phyloP scores from a whole-genome alignment of 2,329 filamentous ascomycete species.

The Orbilia javanica region DNA sequence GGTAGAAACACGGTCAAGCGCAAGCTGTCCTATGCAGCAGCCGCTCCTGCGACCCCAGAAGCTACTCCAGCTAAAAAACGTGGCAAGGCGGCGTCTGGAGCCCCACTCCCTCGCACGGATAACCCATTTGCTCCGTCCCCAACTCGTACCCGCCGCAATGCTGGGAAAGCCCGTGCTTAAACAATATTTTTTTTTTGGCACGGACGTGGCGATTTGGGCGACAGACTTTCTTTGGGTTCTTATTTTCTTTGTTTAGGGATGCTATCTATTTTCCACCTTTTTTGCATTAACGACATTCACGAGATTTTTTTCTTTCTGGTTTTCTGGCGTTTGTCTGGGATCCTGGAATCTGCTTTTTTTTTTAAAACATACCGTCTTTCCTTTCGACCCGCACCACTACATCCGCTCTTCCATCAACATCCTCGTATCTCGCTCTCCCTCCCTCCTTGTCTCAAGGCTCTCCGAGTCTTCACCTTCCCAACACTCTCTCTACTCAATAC shows the following conservation, averaged over 20 bases:
- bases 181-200: slow-evolving; percentile 1
- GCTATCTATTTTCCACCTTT: slow-evolving; percentile 17
- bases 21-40: slow-evolving; percentile 42
- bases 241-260: slow-evolving; percentile 26
- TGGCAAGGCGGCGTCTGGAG: slow-evolving; percentile 19
- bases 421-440: neutral
- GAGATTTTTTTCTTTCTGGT: slow-evolving; percentile 33
- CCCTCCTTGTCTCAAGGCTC: neutral
- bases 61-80: slow-evolving; percentile 56
- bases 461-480: neutral
- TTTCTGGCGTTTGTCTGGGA: slow-evolving; percentile 48
- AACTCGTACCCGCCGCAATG: slow-evolving; percentile 37
- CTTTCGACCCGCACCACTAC: neutral
- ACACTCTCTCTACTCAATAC: slow-evolving; percentile 18
- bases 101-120: slow-evolving; percentile 21
- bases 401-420: neutral
- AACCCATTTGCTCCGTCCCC: slow-evolving; percentile 28
- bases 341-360: slow-evolving; percentile 35
- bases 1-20: slow-evolving; percentile 40
- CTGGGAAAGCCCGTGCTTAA: slow-evolving; percentile 44
- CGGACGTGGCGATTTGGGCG: neutral
- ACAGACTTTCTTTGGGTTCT: slow-evolving; percentile 3
- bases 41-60: slow-evolving; percentile 48
- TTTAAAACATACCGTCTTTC: neutral
- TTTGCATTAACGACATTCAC: slow-evolving; percentile 40